Conservation (phyloP, 768 basidiomycete genomes). For the Leccinum subtestaceum region DNA sequence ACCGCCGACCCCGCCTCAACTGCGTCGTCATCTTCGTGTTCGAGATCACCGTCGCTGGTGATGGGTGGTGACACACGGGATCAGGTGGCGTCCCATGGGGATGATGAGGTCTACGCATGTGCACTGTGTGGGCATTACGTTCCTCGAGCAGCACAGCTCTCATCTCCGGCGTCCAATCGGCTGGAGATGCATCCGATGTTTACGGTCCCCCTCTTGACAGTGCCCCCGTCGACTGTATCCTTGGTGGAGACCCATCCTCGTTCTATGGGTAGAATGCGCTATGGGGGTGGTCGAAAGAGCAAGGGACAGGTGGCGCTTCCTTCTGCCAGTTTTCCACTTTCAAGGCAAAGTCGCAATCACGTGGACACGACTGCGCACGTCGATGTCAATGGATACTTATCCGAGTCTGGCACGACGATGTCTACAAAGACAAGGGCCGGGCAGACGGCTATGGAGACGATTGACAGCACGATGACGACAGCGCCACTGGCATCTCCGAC, state of each 20-base stretch:
- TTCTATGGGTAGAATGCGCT: neutral
- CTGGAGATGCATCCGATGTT: constrained; percentile 29
- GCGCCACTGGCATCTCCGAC: neutral
- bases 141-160: neutral
- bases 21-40: constrained; percentile 9
- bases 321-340: neutral
- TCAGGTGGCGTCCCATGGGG: neutral
- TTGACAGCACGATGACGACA: neutral
- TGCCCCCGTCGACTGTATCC: constrained; percentile 8
- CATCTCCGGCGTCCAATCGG: neutral
- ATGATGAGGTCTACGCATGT: constrained; percentile 7
- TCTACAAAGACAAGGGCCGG: neutral
- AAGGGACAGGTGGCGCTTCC: neutral
- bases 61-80: constrained; percentile 1
- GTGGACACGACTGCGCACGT: neutral
- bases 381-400: neutral
- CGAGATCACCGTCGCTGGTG: constrained; percentile 11
- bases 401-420: neutral
- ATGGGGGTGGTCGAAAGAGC: neutral
- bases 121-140: constrained; percentile 20
- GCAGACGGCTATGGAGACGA: neutral
- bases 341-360: neutral
- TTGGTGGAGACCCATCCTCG: neutral
- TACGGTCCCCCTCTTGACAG: constrained; percentile 26
- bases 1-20: constrained; percentile 17